Evolutionary conservation across 345 rosid genomes (phyloP).

Genomic region (Lepidium africanum): DNA sequence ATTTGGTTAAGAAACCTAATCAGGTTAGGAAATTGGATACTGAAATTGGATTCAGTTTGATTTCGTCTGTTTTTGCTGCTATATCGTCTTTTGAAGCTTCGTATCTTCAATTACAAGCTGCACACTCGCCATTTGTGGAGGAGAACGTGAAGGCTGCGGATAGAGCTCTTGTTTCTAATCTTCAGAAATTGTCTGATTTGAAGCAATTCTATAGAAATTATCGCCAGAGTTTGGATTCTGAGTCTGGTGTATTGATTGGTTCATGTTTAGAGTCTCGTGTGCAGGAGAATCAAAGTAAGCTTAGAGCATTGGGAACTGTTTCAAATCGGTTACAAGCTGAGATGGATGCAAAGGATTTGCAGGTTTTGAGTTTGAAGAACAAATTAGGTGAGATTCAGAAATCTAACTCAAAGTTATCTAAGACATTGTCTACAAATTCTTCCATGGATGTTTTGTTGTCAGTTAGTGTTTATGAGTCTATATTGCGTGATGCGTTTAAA

Average conservation of each 20-base stretch:
- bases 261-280: constrained; percentile 86
- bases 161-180: constrained; percentile 60
- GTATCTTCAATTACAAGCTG: constrained; percentile 73
- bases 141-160: constrained; percentile 63
- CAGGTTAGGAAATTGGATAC: constrained; percentile 32
- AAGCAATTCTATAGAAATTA: constrained; percentile 48
- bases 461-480: constrained; percentile 55
- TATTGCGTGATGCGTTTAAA: constrained; percentile 57
- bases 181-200: constrained; percentile 62
- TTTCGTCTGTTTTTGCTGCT: constrained; percentile 70
- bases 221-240: constrained; percentile 41
- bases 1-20: constrained; percentile 4
- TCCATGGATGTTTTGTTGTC: constrained; percentile 49
- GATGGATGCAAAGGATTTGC: constrained; percentile 61
- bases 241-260: constrained; percentile 40
- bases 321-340: constrained; percentile 73
- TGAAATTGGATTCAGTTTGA: constrained; percentile 41
- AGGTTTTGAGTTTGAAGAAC: constrained; percentile 50
- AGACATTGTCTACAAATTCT: constrained; percentile 44
- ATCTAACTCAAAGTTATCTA: constrained; percentile 44
- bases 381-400: constrained; percentile 54
- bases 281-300: constrained; percentile 92
- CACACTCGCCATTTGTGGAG: constrained; percentile 72
- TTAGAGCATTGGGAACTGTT: constrained; percentile 59
- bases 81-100: constrained; percentile 81